Evolutionary conservation across 2,329 filamentous ascomycete genomes (phyloP).

Genomic region (Berkeleyomyces rouxiae): DNA sequence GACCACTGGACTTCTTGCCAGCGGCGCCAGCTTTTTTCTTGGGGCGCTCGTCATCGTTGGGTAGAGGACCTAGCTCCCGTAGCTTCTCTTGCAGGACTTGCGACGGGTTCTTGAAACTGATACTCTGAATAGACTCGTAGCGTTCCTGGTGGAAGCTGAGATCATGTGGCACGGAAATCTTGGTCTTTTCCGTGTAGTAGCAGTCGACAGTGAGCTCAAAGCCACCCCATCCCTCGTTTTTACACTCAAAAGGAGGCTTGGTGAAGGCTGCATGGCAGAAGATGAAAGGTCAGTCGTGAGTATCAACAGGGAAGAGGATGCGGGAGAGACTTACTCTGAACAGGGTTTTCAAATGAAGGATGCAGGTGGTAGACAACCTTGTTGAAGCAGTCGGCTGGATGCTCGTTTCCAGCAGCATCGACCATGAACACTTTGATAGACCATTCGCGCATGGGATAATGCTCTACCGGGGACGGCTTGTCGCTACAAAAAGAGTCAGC

Average conservation of each 20-base stretch:
- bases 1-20: constrained; percentile 60
- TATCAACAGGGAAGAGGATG: background rate
- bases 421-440: constrained; percentile 71
- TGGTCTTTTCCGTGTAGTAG: constrained; percentile 71
- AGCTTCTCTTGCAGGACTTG: constrained; percentile 65
- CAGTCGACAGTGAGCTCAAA: constrained; percentile 87
- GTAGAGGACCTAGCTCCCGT: constrained; percentile 72
- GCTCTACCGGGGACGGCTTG: constrained; percentile 65
- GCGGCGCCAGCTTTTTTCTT: constrained; percentile 48
- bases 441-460: constrained; percentile 88
- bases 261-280: constrained; percentile 47
- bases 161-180: constrained; percentile 68
- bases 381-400: constrained; percentile 70
- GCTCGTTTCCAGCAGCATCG: constrained; percentile 72
- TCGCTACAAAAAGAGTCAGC: constrained; percentile 34
- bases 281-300: background rate
- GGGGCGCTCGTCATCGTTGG: constrained; percentile 47
- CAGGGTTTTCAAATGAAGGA: constrained; percentile 76
- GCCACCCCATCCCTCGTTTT: constrained; percentile 95
- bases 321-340: constrained; percentile 53
- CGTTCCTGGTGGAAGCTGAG: constrained; percentile 71
- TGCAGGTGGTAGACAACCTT: constrained; percentile 89
- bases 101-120: constrained; percentile 87
- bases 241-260: constrained; percentile 72
- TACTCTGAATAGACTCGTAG: constrained; percentile 68